Percentiles rank a stretch among this genome's conserved stretches.
Evolutionary conservation across 2,329 filamentous ascomycete species (phyloP).

Genomic region (Bipolaris gigantea): DNA sequence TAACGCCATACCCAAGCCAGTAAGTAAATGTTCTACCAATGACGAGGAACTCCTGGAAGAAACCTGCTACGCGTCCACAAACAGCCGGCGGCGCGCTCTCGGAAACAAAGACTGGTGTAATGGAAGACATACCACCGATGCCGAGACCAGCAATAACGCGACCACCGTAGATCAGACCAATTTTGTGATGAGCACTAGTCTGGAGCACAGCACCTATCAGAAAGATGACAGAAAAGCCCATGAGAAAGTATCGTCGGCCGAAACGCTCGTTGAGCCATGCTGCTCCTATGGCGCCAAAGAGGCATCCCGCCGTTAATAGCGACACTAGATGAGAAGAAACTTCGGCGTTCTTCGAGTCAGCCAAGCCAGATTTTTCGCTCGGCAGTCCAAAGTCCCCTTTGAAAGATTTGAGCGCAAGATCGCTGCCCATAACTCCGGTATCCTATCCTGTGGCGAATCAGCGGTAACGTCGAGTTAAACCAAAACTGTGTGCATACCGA

Average conservation of each 20-base stretch:
- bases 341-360: conserved; percentile 7
- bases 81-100: conserved; percentile 61
- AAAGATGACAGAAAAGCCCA: conserved; percentile 8
- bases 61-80: conserved; percentile 60
- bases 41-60: conserved; percentile 54
- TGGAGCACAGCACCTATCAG: conserved; percentile 12
- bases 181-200: conserved; percentile 10
- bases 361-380: conserved; percentile 10
- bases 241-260: conserved; percentile 9
- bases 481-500: background rate
- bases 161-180: conserved; percentile 10
- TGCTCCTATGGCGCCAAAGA: conserved; percentile 13
- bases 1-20: conserved; percentile 50
- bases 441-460: conserved; percentile 7
- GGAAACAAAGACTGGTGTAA: conserved; percentile 52
- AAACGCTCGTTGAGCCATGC: conserved; percentile 11
- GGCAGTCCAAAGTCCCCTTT: conserved; percentile 13
- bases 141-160: conserved; percentile 58
- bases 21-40: conserved; percentile 35
- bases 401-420: conserved; percentile 12
- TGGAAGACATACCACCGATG: conserved; percentile 56
- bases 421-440: conserved; percentile 13
- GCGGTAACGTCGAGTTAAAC: background rate
- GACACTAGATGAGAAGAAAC: conserved; percentile 11
- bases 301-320: conserved; percentile 11